Evolutionary conservation across 768 basidiomycete genomes (phyloP), one percentile per base, ranked within the genome.

Genomic region (Tulasnella sp.): DNA sequence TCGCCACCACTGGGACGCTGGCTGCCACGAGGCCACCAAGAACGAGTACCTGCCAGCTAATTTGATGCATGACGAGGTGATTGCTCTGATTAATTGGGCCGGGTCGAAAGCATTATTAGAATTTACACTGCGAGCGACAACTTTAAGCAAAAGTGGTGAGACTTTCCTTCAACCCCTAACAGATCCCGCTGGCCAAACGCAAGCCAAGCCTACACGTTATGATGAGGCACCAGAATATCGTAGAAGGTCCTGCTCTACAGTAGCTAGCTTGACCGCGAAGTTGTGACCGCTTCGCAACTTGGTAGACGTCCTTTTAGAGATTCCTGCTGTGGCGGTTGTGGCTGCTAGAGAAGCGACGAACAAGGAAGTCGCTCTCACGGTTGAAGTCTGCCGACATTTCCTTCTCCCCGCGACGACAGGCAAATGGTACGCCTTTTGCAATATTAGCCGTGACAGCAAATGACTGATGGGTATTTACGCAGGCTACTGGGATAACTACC

Each of bases 401-500:
- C 26, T 47, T 22, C 44, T 47, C 19, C 44, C 44, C 44, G 44
- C 44, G 19, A 47, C 44, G 44, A 47, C 44, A 17, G 19, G 44
- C 17, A 12, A 12, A 47, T 47, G 44, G 44, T n/a, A 47, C 19
- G 44, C 12, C 44, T 16, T 5, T 22, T 47, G 5, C 44, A 19
- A 22, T 16, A 8, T 16, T 22, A 47, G 5, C 14, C 26, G 44
- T 16, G 9, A 47, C 26, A 7, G 11, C 44, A 3, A 3, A 17
- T 17, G 44, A 16, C 17, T 22, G 26, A 22, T n/a, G 1, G 78
- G 88, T 88, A n/a, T n/a, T 59, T 86, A 87, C 52, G 85, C 29
- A 74, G 73, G 73, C 70, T 29, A 66, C 90, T 79, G 87, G 90
- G 78, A 94, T 94, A 76, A 81, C 88, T 0, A 89, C 91, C 75